Conservation (phyloP, 352 stramenopile genomes). For the Globisporangium orthogonon region DNA sequence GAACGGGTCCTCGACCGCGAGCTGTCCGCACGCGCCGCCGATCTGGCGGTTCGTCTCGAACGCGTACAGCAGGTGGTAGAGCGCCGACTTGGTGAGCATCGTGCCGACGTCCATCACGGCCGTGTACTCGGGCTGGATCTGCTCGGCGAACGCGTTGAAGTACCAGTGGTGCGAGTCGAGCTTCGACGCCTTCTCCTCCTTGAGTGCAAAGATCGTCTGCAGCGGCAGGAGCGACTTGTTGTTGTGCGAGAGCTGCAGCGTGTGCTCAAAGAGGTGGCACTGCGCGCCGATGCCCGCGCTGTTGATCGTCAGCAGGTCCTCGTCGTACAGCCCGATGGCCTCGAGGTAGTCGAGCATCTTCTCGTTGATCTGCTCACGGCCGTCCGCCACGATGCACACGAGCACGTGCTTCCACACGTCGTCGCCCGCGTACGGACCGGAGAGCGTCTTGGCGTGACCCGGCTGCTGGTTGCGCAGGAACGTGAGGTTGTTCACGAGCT, state of each 20-base stretch:
- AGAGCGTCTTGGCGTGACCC: constrained; percentile 21
- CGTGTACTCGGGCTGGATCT: constrained; percentile 80
- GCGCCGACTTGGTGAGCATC: constrained; percentile 68
- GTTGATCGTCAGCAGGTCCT: constrained; percentile 83
- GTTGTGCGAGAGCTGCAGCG: constrained; percentile 67
- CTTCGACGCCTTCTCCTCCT: constrained; percentile 79
- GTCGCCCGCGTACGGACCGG: constrained; percentile 42
- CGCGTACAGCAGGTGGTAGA: constrained; percentile 73
- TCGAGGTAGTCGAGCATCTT: constrained; percentile 83
- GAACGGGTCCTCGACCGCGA: constrained; percentile 79
- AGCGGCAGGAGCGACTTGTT: constrained; percentile 65
- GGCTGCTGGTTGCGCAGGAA: constrained; percentile 52
- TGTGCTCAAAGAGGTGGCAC: constrained; percentile 84
- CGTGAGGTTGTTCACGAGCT: constrained; percentile 77
- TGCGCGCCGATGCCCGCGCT: constrained; percentile 75
- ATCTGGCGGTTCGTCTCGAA: constrained; percentile 80
- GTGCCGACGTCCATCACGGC: constrained; percentile 83
- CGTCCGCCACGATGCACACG: constrained; percentile 75
- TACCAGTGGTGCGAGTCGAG: constrained; percentile 85
- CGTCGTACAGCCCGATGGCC: constrained; percentile 71
- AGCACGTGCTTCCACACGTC: constrained; percentile 81
- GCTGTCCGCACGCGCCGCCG: constrained; percentile 72
- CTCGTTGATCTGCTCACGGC: constrained; percentile 58
- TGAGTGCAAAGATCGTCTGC: constrained; percentile 74
- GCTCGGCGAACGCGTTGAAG: constrained; percentile 76